These are phyloP conservation scores for Huntiella savannae DNA, from an alignment of 2,329 filamentous ascomycete species.

Conservation along the genomic window DNA sequence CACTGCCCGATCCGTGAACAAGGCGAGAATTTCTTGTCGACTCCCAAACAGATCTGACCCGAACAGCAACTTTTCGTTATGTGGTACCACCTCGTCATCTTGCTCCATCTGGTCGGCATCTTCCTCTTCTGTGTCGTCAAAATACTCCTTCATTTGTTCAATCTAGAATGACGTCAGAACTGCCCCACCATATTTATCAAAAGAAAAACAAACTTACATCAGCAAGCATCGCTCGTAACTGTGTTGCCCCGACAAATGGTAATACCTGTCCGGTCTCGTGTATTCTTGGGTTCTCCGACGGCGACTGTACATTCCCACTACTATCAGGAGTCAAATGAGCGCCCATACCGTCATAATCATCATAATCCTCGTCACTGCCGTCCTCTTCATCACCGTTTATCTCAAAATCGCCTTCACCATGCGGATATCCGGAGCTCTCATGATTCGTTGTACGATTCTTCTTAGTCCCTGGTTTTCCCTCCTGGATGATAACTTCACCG, in stretches of 20 bases:
- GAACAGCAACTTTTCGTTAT: constrained; percentile 25
- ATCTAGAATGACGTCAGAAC: constrained; percentile 23
- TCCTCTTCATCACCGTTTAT: not conserved
- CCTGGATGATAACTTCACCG: constrained; percentile 1
- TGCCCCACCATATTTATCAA: not conserved
- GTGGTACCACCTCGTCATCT: constrained; percentile 17
- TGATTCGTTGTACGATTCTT: not conserved
- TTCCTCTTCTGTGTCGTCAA: constrained; percentile 27
- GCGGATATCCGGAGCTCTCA: no score
- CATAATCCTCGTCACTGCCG: not conserved
- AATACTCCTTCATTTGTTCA: constrained; percentile 38
- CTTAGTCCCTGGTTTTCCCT: not conserved
- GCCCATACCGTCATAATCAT: not conserved
- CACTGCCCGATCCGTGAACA: constrained; percentile 27
- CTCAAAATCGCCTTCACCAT: not conserved
- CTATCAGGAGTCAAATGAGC: constrained; percentile 21
- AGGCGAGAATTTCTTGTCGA: constrained; percentile 27
- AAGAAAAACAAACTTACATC: constrained; percentile 25
- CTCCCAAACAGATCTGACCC: constrained; percentile 21
- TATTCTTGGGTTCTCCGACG: not conserved
- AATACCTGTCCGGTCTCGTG: constrained; percentile 18
- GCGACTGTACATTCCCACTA: constrained; percentile 18
- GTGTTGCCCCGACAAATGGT: constrained; percentile 38
- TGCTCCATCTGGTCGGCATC: constrained; percentile 11
- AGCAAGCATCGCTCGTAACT: constrained; percentile 40